phyloP scores from a whole-genome alignment of 192 early-diverging fungal species.

The Thoreauomyces humboldtii region DNA sequence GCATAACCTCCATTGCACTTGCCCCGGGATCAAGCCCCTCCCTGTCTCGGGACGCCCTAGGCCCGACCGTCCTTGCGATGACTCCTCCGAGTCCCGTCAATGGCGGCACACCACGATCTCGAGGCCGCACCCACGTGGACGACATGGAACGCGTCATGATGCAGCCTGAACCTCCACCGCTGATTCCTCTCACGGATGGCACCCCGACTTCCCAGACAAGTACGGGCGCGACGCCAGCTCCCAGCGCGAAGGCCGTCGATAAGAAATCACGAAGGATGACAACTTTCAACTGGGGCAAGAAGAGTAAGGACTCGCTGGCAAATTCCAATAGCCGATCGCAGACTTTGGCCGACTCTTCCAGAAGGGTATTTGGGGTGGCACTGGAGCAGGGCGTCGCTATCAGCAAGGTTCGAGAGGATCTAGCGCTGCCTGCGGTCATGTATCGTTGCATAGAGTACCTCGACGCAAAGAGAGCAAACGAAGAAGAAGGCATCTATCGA shows the following conservation, averaged over 20 bases:
- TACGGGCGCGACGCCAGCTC: not conserved
- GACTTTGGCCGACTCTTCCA: constrained; percentile 1
- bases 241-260: constrained; percentile 5
- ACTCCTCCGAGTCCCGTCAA: not conserved
- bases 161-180: constrained; percentile 39
- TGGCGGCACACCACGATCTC: not conserved
- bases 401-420: constrained; percentile 69
- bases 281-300: constrained; percentile 39
- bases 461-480: constrained; percentile 80
- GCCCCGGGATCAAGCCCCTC: not conserved
- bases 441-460: constrained; percentile 96
- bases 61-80: not conserved
- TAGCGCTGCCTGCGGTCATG: constrained; percentile 85
- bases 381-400: constrained; percentile 75
- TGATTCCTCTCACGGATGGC: constrained; percentile 6
- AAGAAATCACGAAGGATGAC: constrained; percentile 34
- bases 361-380: constrained; percentile 80
- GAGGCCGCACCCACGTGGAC: constrained; percentile 36
- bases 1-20: not conserved
- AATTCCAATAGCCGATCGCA: not conserved
- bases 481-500: constrained; percentile 95
- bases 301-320: constrained; percentile 27
- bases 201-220: not conserved
- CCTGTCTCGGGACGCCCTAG: no score
- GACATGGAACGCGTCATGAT: constrained; percentile 50